Evolutionary conservation across 73 alveolate species (phyloP), one percentile per base, ranked within the genome.

Genomic region (Paramecium pentaurelia): DNA sequence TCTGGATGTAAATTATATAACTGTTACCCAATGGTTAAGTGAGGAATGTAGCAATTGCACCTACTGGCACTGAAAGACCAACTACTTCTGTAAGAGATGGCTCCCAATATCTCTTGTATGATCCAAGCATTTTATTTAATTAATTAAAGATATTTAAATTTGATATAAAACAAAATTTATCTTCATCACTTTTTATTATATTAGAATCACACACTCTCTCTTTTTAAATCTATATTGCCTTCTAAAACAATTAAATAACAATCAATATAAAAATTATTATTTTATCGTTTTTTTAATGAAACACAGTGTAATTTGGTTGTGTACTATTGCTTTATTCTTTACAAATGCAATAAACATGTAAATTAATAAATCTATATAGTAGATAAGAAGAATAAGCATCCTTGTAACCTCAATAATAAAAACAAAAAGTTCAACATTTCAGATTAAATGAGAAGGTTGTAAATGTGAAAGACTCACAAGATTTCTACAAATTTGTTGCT

Each of bases 181-280:
- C 70, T 54, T 54, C 32, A 18, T 20, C 70, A 54, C 70, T 18
- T 47, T 16, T 14, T 54, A 16, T n/a, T 54, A 54, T 54, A 54
- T 54, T 54, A 54, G 16, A n/a, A 18, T 54, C 70, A n/a, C 3
- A 7, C 70, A 0, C 70, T 18, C 32, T 22, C 34, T 54, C 25
- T 18, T 12, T 22, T 6, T 22, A 22, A 22, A 22, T 54, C 25
- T 8, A 54, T 54, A 16, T 54, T 54, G 20, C 70, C 32, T 16
- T 7, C 14, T 5, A 40, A 40, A 40, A 40, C 49, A 54, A 54
- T 54, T 54, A n/a, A 54, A 54, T 54, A 18, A 18, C 1, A 18
- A n/a, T 54, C 36, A 54, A 54, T 54, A 54, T 54, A 54, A 96
- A 96, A 20, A 95, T 97, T 91, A 93, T 95, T 97, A 88, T 92